Evolutionary conservation across 139 green algal species (phyloP), one percentile per base, ranked within the genome.

Genomic region (Edaphochlamys debaryana): DNA sequence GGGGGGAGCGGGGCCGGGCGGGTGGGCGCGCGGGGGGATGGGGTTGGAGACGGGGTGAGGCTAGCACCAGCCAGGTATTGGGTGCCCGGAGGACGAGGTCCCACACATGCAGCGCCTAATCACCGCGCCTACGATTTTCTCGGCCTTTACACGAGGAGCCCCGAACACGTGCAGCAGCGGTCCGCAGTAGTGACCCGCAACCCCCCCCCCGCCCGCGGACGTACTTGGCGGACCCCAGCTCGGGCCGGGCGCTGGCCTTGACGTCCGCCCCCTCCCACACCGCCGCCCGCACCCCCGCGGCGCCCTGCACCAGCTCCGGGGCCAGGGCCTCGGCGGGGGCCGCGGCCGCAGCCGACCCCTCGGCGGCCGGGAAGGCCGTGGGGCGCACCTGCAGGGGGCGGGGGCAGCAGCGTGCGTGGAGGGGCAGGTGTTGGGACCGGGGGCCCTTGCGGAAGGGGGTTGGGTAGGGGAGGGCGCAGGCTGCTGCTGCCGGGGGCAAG

Each of bases 201-300:
- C n/a, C n/a, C n/a, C n/a, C n/a, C n/a, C n/a, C 36, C 36, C 13
- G 19, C 1, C 34, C 32, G 17, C 0, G 22, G 34, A 70, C 81
- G 64, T 32, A 95, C 91, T 71, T 92, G 41, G 96, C 96, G 17
- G 92, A 86, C 2, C 89, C 89, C 54, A 98, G 90, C 78, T 98
- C 93, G 1, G 96, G 95, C 0, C 95, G 86, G 25, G 94, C 95
- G 48, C 75, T 80, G 42, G 69, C 72, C 0, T 63, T 75, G 34
- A 92, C 67, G 36, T 96, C 91, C 72, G 93, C 68, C 22, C 82
- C 76, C 64, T 94, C 90, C 91, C 92, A 98, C 37, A 77, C n/a
- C 15, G 88, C 77, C 27, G 68, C 70, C 27, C 27, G 66, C 25
- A 73, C 64, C 13, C 40, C 50, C 69, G 25, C 25, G 84, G 41